Percentiles rank a stretch among this genome's conserved stretches.
These are phyloP conservation scores for Polyrhizophydium stewartii DNA, from an alignment of 371 early-diverging fungal genomes.

Conservation along the genomic window DNA sequence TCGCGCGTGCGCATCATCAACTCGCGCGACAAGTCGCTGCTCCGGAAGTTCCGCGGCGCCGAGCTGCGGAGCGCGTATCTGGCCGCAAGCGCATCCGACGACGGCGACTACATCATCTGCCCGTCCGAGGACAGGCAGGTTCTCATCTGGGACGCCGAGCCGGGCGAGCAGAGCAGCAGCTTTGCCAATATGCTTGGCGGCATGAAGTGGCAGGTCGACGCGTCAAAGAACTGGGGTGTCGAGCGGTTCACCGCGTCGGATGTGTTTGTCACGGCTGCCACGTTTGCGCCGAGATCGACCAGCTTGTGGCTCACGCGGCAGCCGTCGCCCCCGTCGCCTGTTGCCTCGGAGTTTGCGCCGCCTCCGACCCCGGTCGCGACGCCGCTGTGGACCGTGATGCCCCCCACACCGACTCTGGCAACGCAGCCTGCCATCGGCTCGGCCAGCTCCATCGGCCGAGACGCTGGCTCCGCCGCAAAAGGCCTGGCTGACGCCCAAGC, in stretches of 20 bases:
- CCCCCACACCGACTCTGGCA: no score
- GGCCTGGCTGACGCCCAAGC: background rate
- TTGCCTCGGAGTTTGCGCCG: no score
- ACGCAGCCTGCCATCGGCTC: no score
- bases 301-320: background rate
- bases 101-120: constrained; percentile 68
- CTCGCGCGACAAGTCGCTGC: constrained; percentile 64
- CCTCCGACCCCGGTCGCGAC: no score
- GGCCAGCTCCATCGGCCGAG: no score
- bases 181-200: constrained; percentile 18
- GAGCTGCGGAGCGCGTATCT: constrained; percentile 65
- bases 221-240: constrained; percentile 11
- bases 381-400: no score
- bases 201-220: constrained; percentile 35
- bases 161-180: constrained; percentile 6
- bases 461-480: no score
- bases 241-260: constrained; percentile 26
- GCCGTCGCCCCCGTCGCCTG: no score
- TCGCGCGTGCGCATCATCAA: constrained; percentile 74
- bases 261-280: constrained; percentile 20
- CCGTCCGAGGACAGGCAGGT: constrained; percentile 77
- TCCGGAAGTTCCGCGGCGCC: constrained; percentile 72
- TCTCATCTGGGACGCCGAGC: constrained; percentile 69
- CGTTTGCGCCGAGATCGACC: constrained; percentile 29
- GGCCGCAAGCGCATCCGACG: constrained; percentile 64